A percentile compares a stretch with the other conserved stretches of the same genome.
Evolutionary conservation across 2,329 filamentous ascomycete genomes (phyloP).

Genomic region (Epichloe sp.): DNA sequence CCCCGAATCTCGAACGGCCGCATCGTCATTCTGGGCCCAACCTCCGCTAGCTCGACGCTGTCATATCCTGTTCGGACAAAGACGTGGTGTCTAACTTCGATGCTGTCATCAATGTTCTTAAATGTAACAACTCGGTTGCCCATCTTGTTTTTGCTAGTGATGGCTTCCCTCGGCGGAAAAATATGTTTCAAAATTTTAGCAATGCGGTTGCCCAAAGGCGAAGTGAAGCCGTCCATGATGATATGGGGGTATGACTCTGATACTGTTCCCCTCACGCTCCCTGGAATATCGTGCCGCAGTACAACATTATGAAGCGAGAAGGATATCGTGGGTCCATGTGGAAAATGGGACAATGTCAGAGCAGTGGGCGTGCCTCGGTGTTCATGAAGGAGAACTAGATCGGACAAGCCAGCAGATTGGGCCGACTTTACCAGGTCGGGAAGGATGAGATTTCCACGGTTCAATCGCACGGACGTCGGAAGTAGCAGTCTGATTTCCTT

Average conservation of each 20-base stretch:
- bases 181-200: constrained; percentile 87
- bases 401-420: constrained; percentile 65
- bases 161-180: constrained; percentile 76
- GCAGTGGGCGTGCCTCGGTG: constrained; percentile 87
- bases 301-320: constrained; percentile 91
- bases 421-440: constrained; percentile 75
- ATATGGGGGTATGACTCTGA: constrained; percentile 88
- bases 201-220: constrained; percentile 65
- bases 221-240: constrained; percentile 88
- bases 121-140: constrained; percentile 87
- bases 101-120: constrained; percentile 85
- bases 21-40: constrained; percentile 96
- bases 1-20: constrained; percentile 79
- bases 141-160: constrained; percentile 58
- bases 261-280: constrained; percentile 73
- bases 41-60: constrained; percentile 77
- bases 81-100: constrained; percentile 72
- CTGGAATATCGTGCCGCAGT: constrained; percentile 83
- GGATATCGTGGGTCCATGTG: constrained; percentile 66
- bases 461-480: constrained; percentile 76
- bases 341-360: constrained; percentile 74
- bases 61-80: constrained; percentile 90
- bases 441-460: constrained; percentile 80
- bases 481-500: constrained; percentile 81
- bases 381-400: constrained; percentile 74